Base-by-base conservation (phyloP, 768 basidiomycete genomes). In the Tricholoma furcatifolium region DNA sequence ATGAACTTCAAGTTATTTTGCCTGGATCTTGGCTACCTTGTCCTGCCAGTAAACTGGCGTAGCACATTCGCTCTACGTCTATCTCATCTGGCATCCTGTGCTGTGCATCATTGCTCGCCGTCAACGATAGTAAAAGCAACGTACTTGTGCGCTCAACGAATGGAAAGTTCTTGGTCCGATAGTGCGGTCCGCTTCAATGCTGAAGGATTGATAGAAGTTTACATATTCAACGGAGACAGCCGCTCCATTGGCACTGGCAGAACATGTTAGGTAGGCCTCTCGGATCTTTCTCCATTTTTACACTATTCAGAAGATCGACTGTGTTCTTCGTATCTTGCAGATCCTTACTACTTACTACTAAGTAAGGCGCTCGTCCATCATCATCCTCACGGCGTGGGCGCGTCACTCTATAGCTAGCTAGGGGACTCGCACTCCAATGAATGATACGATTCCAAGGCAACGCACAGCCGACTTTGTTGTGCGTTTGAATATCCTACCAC, bases 391-490 rank as follows among this genome's bases (percentile, higher is more conserved):
- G 15, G 18, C 15, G 12, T 27, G 27, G 27, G 27, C 27, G 27
- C 27, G 7, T 27, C 27, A 7, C 27, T 27, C 27, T 7, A 27
- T n/a, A 27, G 7, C 27, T 7, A 27, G 27, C 17, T 12, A 18
- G 39, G 5, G 12, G 18, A 40, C 11, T 24, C 4, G n/a, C 18
- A 9, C 20, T 47, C 9, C 39, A 23, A 23, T 38, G 39, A 53
- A 47, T 24, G 46, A 8, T 38, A 54, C 10, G 46, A 23, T 41
- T 57, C 51, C 53, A 57, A 50, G 53, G 56, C 27, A 55, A 53
- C 56, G 59, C 50, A 55, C 53, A 51, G 53, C 59, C 49, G 1
- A 36, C 48, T 36, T 24, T 24, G 40, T 21, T 20, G 10, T 15
- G 39, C 18, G 50, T 56, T 54, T 43, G 34, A 20, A 51, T 44